phyloP scores from a whole-genome alignment of 768 basidiomycete genomes.

The Inosperma sp. region DNA sequence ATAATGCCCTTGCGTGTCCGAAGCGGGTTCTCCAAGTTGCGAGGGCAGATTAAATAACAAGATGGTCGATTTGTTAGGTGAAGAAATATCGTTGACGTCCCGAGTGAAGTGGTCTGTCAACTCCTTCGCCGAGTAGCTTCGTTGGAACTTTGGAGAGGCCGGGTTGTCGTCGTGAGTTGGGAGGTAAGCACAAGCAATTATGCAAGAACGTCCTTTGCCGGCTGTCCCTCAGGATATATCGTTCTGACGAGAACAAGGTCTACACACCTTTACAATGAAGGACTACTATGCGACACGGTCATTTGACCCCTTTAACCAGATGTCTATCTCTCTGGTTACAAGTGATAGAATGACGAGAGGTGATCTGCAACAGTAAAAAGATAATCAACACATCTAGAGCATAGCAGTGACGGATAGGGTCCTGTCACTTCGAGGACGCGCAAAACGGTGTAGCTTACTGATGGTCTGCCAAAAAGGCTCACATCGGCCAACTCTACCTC shows the following conservation, averaged over 20 bases:
- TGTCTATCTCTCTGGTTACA: constrained; percentile 65
- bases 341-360: constrained; percentile 72
- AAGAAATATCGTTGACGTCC: constrained; percentile 32
- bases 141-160: constrained; percentile 43
- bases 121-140: constrained; percentile 45
- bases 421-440: too few species aligned
- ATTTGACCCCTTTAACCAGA: constrained; percentile 62
- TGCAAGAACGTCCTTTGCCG: constrained; percentile 83
- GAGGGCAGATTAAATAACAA: too few species aligned
- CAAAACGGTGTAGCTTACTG: constrained; percentile 50
- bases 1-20: too few species aligned
- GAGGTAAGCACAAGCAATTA: constrained; percentile 78
- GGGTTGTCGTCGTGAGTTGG: constrained; percentile 51
- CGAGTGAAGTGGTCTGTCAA: constrained; percentile 46
- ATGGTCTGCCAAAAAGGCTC: constrained; percentile 89
- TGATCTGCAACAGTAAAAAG: constrained; percentile 50
- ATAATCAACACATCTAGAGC: too few species aligned
- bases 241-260: constrained; percentile 4
- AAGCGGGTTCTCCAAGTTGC: too few species aligned
- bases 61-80: too few species aligned
- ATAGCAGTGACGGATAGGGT: too few species aligned
- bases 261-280: constrained; percentile 79
- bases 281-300: constrained; percentile 72
- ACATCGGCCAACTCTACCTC: constrained; percentile 74
- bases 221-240: constrained; percentile 33